Conservation (phyloP, 1,139 yeast genomes). For the Hanseniaspora uvarum region DNA sequence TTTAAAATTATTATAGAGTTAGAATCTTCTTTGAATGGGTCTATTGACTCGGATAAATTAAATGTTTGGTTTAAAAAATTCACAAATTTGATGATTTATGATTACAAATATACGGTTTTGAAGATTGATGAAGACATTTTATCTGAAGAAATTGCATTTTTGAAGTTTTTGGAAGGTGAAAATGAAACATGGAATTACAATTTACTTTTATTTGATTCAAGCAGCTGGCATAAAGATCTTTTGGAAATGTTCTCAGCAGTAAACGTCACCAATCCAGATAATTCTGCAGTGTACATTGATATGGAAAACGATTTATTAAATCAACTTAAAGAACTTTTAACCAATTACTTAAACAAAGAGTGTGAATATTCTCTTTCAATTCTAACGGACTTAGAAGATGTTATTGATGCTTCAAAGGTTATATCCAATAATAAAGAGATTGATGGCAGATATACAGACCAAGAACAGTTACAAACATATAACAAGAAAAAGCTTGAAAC, state of each 20-base stretch:
- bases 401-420: background rate
- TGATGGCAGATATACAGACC: background rate
- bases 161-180: background rate
- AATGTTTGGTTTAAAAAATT: conserved; percentile 7
- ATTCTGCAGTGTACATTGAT: background rate
- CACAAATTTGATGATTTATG: conserved; percentile 10
- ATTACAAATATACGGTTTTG: conserved; percentile 3
- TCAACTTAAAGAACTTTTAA: background rate
- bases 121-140: background rate
- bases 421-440: background rate
- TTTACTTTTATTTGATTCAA: background rate
- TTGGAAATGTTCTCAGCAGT: background rate
- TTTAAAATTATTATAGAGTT: conserved; percentile 2
- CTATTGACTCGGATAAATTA: background rate
- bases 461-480: background rate
- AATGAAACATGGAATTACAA: background rate
- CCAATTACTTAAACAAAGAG: background rate
- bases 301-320: background rate
- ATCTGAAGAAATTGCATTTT: background rate
- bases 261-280: background rate
- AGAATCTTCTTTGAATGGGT: background rate
- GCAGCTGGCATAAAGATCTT: background rate
- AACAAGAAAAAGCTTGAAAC: background rate
- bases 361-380: background rate
- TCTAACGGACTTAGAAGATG: background rate